These are phyloP conservation scores for Dovyalis caffra DNA, from an alignment of 345 rosid genomes.

Conservation along the genomic window DNA sequence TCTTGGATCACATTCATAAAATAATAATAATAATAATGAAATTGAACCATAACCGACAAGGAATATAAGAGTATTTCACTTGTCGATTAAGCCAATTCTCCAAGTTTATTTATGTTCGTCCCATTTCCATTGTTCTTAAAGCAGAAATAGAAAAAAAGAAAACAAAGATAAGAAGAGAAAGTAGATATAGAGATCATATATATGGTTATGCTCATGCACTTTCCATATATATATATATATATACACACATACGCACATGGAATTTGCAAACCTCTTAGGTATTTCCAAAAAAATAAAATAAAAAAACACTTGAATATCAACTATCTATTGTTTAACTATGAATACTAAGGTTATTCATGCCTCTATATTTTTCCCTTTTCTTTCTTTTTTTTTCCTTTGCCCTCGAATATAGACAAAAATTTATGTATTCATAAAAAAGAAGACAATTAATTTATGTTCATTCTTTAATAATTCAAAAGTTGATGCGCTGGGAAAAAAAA, in stretches of 20 bases:
- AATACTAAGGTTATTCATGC: neutral
- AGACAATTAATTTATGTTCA: neutral
- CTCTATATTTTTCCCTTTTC: neutral
- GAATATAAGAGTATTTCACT: neutral
- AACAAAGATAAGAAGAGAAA: no score
- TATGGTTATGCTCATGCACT: neutral
- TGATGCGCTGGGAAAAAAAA: no score
- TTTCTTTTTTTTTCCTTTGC: neutral
- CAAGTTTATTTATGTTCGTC: neutral
- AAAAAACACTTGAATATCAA: no score
- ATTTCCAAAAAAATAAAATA: no score
- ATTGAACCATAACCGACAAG: no score
- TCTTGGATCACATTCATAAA: no score
- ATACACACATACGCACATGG: no score
- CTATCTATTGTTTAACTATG: no score
- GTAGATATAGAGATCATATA: neutral
- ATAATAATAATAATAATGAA: no score
- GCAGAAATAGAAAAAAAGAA: neutral
- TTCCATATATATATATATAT: no score
- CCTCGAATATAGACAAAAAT: neutral
- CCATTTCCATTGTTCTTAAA: neutral
- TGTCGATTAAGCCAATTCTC: neutral
- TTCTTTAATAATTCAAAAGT: neutral
- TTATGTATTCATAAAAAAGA: neutral
- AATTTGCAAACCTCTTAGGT: neutral